phyloP scores from a whole-genome alignment of 345 rosid species.

The Isatis tinctoria region DNA sequence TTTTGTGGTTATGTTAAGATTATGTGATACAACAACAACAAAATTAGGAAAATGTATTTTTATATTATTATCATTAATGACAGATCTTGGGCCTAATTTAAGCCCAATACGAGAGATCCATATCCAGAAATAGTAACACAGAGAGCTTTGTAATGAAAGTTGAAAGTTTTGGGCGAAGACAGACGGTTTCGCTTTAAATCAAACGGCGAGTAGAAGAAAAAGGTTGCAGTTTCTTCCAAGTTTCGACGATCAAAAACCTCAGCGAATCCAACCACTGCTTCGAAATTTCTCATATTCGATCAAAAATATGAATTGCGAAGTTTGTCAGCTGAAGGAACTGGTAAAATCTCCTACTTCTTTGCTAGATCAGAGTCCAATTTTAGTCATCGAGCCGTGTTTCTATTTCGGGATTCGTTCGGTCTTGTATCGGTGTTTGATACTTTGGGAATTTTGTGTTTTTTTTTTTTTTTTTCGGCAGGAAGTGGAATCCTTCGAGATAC shows the following conservation, averaged over 20 bases:
- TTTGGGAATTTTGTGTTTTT: neutral
- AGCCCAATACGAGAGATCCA: neutral
- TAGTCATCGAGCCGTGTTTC: conserved; percentile 8
- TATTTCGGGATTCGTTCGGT: neutral
- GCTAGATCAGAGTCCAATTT: conserved; percentile 4
- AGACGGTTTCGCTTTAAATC: neutral
- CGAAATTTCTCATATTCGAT: neutral
- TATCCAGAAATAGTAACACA: neutral
- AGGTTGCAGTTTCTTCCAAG: neutral
- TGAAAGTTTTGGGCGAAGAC: neutral
- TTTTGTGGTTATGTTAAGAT: too few relatives aligned
- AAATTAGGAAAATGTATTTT: too few relatives aligned
- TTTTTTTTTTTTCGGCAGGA: conserved; percentile 38
- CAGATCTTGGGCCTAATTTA: neutral
- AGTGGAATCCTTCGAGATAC: conserved; percentile 78
- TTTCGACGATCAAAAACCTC: conserved; percentile 18
- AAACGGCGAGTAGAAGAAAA: neutral
- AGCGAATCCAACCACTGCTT: neutral
- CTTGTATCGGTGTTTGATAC: neutral
- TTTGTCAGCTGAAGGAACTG: conserved; percentile 90
- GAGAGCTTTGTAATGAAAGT: neutral
- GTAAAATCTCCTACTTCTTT: conserved; percentile 31
- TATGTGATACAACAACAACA: neutral
- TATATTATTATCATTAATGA: neutral
- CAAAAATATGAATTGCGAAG: conserved; percentile 77